Evolutionary conservation across 768 basidiomycete species (phyloP), one percentile per base, ranked within the genome.

Genomic region (Serendipita sp.): DNA sequence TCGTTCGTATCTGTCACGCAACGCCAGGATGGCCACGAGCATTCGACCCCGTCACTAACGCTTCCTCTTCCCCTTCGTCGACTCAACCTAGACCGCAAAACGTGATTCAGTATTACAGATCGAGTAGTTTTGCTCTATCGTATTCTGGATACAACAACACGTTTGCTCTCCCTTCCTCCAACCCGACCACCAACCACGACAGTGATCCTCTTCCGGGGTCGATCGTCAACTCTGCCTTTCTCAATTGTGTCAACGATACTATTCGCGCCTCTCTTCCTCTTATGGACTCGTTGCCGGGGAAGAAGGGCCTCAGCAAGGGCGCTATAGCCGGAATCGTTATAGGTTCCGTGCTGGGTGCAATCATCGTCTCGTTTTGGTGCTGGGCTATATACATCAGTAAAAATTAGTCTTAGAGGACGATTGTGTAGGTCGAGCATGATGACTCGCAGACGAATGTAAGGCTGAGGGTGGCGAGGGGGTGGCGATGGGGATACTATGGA

Each of bases 61-160:
- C 24, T 24, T 24, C 24, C 1, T 64, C 45, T 35, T 41, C 64
- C 48, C 41, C 37, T 15, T 16, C 45, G 3, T 13, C 4, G 34
- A 1, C 4, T n/a, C 13, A 16, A 24, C 48, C 64, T 10, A 45
- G 54, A 18, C 64, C 64, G n/a, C 7, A 65, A 34, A 47, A 65
- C 28, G 64, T 53, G 3, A 34, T 66, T 28, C 66, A 68, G 53
- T 66, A 66, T 51, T 66, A 66, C 53, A 63, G 66, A 32, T 62
- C 66, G 15, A 53, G 47, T 24, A 2, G 35, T 3, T 63, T 66
- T 38, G 66, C 53, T n/a, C 62, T 66, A 35, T 41, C 63, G 35
- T 63, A 63, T 18, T 24, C 47, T 3, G 47, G 63, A 3, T 66
- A 66, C 63, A 66, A 66, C 63, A 66, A 66, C 66, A 66, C 66